Conservation (phyloP, 2,329 filamentous ascomycete genomes). For the Apiospora marii region DNA sequence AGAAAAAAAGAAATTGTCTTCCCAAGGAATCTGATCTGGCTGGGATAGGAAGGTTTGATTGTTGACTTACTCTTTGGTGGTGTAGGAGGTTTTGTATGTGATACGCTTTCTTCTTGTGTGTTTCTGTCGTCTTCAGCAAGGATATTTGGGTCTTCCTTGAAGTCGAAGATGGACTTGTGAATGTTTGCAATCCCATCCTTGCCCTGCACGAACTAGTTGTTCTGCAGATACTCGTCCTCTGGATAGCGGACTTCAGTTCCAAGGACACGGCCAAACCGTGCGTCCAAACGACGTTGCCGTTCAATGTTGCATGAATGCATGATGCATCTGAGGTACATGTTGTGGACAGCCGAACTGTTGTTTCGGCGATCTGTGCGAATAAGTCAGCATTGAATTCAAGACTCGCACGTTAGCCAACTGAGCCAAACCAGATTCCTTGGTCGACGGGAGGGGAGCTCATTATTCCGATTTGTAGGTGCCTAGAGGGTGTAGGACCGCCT, state of each 20-base stretch:
- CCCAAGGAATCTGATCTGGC: constrained; percentile 15
- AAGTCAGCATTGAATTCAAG: neutral
- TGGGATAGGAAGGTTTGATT: neutral
- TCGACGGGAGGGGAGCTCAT: neutral
- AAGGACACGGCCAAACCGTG: constrained; percentile 32
- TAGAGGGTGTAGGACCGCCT: neutral
- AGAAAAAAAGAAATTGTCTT: neutral
- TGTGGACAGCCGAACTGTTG: neutral
- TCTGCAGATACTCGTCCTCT: constrained; percentile 71
- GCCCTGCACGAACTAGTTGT: constrained; percentile 78
- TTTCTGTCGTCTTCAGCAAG: constrained; percentile 59
- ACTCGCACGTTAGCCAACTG: neutral
- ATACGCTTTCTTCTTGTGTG: too few species aligned
- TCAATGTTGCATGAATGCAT: neutral
- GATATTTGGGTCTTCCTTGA: constrained; percentile 50
- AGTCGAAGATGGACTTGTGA: constrained; percentile 68
- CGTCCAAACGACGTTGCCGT: too few species aligned
- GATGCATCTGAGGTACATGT: neutral
- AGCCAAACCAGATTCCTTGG: neutral
- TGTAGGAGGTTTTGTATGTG: neutral
- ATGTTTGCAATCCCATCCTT: constrained; percentile 77
- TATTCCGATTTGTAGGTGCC: neutral
- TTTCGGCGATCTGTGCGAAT: neutral
- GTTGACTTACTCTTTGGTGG: neutral
- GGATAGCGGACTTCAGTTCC: constrained; percentile 59